Conservation (phyloP, 345 rosid genomes). For the Euphorbia lathyris region DNA sequence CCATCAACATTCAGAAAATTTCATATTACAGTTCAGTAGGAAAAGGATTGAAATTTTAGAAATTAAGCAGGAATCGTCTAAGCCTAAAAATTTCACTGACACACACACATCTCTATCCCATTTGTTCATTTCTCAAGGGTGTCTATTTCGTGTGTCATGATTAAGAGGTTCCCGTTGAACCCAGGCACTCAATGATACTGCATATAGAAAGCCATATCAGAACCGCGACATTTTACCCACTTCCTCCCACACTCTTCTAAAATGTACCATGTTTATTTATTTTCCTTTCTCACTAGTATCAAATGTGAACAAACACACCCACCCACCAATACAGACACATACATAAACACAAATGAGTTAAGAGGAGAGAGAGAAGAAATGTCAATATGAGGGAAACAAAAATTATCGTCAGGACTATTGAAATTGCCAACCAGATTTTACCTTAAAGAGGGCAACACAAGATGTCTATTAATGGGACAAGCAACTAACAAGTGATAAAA, state of each 20-base stretch:
- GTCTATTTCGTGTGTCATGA: neutral
- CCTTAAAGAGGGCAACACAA: neutral
- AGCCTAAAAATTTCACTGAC: neutral
- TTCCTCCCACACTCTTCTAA: neutral
- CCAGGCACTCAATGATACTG: neutral
- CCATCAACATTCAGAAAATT: constrained; percentile 5
- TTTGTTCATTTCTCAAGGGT: neutral
- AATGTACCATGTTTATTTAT: neutral
- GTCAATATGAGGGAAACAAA: neutral
- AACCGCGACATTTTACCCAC: neutral
- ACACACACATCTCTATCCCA: neutral
- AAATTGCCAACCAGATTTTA: neutral
- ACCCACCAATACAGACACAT: no score
- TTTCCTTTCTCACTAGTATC: no score
- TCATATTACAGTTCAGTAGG: neutral
- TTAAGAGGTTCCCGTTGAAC: neutral
- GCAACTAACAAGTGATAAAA: neutral
- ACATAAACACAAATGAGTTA: no score
- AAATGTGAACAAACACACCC: no score
- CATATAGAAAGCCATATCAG: no score
- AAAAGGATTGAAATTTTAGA: neutral
- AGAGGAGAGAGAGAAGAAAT: neutral
- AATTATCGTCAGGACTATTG: neutral
- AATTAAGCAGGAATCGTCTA: neutral
- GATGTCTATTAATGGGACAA: neutral